Base-by-base conservation (phyloP, 345 rosid species). In the Hibiscus tridactylites region DNA sequence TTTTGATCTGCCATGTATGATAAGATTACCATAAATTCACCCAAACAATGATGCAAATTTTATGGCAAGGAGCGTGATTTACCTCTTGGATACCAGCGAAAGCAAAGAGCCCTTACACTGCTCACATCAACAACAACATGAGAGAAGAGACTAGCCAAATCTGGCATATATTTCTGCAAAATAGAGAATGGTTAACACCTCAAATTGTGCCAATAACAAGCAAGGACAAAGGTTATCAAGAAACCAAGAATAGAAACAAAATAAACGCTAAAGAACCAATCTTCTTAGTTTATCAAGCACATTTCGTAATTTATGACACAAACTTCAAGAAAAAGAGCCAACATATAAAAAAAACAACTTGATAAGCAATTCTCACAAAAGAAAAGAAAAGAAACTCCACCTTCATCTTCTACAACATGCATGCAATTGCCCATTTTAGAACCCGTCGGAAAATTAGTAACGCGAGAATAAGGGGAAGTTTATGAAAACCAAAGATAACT, bases 111-210 rank as follows among this genome's bases (percentile, higher is more conserved):
- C 76, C 79, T 91, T 71, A 93, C 78, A 65, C 97, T 93, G 84
- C 97, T 95, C 58, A 93, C 98, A 79, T 93, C 96, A 24, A 93
- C 97, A 16, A 93, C 79, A 44, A 80, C 88, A 93, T 77, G 74
- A 71, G 74, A 44, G 44, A 71, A 71, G 33, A 72, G 75, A 50
- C 69, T 72, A 28, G 75, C 68, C 50, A 61, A 46, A 9, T 61
- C 69, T 31, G 75, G 61, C 75, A 62, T 72, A 50, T 65, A 65
- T 39, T 95, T 95, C 99, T 95, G 88, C 75, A 35, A 72, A 79
- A 62, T 68, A 75, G 16, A 70, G 79, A 15, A 29, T 65, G 24
- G 29, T 65, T 72, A 68, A 61, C 50, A 67, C 33, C 53, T 62
- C 17, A 44, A 15, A 72, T 57, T 9, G 17, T 61, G 31, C 64